These are phyloP conservation scores for Mucor sp. DNA, from an alignment of 371 early-diverging fungal genomes.

Conservation along the genomic window DNA sequence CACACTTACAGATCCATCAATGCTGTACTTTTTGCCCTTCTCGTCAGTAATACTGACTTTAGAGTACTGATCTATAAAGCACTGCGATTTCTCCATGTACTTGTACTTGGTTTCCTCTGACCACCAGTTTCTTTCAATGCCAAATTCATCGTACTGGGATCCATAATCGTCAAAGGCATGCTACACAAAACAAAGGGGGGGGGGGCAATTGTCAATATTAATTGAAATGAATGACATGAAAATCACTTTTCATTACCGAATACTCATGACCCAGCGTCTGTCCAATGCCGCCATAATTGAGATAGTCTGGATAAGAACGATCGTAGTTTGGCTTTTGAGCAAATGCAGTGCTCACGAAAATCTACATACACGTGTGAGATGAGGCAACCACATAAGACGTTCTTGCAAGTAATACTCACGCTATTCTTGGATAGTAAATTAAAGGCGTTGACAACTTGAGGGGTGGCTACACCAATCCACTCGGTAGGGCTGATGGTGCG, in stretches of 20 bases:
- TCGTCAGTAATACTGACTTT: slow-evolving; percentile 41
- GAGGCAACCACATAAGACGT: background rate
- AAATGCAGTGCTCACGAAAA: slow-evolving; percentile 65
- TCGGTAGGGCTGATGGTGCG: slow-evolving; percentile 41
- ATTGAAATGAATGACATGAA: background rate
- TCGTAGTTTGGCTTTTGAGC: slow-evolving; percentile 56
- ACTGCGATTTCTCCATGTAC: slow-evolving; percentile 52
- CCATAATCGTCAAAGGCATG: slow-evolving; percentile 55
- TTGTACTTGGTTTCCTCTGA: slow-evolving; percentile 38
- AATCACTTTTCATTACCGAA: slow-evolving; percentile 38
- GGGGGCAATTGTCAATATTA: background rate
- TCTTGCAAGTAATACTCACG: background rate
- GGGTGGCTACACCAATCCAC: slow-evolving; percentile 47
- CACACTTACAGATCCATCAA: slow-evolving; percentile 45
- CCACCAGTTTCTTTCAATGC: slow-evolving; percentile 64
- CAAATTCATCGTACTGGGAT: slow-evolving; percentile 50
- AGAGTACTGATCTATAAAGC: slow-evolving; percentile 66
- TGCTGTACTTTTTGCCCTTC: slow-evolving; percentile 21
- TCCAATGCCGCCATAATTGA: slow-evolving; percentile 66
- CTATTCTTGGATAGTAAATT: slow-evolving; percentile 28
- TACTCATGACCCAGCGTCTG: slow-evolving; percentile 66
- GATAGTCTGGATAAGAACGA: slow-evolving; percentile 48
- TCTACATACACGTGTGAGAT: slow-evolving; percentile 20
- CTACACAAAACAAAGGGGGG: slow-evolving; percentile 8
- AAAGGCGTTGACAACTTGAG: slow-evolving; percentile 57